Conservation (phyloP, 306 rosid genomes). For the Mimosa bimucronata region DNA sequence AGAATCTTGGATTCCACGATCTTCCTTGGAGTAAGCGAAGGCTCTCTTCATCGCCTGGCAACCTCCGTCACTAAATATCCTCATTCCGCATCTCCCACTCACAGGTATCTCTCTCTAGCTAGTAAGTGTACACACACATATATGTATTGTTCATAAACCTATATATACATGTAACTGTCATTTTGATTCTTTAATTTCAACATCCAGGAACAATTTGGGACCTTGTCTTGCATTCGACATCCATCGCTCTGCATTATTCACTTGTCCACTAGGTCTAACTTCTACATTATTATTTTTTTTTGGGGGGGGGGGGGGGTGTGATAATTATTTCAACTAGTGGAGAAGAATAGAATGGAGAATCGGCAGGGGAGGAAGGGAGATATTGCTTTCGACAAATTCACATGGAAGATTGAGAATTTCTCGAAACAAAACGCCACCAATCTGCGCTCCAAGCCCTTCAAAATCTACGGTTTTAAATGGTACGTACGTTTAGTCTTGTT, state of each 20-base stretch:
- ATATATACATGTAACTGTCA: slow-evolving; percentile 3
- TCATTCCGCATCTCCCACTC: background rate
- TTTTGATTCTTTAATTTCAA: background rate
- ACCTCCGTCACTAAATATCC: slow-evolving; percentile 10
- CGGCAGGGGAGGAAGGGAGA: background rate
- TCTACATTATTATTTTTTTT: background rate
- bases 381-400: slow-evolving; percentile 23
- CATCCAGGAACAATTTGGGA: background rate
- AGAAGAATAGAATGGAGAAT: slow-evolving; percentile 22
- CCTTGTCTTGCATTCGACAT: background rate
- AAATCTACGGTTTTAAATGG: slow-evolving; percentile 40
- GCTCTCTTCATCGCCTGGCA: slow-evolving; percentile 24
- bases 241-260: background rate
- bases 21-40: background rate
- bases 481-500: background rate
- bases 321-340: too few relatives aligned
- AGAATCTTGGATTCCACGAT: slow-evolving; percentile 15
- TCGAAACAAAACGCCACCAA: slow-evolving; percentile 37
- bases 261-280: background rate
- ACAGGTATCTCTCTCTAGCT: background rate
- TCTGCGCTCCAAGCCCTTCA: slow-evolving; percentile 43
- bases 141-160: background rate
- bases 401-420: slow-evolving; percentile 43
- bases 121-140: background rate
- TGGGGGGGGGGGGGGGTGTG: too few relatives aligned